A percentile compares a stretch with the other conserved stretches of the same genome.
phyloP scores from a whole-genome alignment of 1,139 yeast species.

The Arxiozyma heterogenica region DNA sequence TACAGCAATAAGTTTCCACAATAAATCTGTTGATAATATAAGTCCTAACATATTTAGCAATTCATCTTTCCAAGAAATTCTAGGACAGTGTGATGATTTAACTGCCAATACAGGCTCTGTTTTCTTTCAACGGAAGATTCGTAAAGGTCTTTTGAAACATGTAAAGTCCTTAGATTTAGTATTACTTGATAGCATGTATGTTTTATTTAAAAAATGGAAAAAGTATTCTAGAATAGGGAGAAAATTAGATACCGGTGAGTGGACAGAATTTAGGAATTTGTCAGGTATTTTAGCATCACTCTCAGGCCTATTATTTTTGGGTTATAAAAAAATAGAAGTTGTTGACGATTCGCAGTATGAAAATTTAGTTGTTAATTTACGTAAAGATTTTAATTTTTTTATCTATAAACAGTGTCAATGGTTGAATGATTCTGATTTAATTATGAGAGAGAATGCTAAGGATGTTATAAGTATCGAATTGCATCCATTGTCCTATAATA shows the following conservation, averaged over 20 bases:
- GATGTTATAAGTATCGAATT: conserved; percentile 40
- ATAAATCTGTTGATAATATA: conserved; percentile 11
- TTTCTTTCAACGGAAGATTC: conserved; percentile 62
- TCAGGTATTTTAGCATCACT: conserved; percentile 55
- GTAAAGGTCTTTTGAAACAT: conserved; percentile 43
- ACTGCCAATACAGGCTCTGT: conserved; percentile 64
- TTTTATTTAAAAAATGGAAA: conserved; percentile 51
- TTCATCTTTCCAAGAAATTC: conserved; percentile 39
- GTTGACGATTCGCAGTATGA: conserved; percentile 16
- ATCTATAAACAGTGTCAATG: conserved; percentile 36
- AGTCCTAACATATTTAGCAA: conserved; percentile 28
- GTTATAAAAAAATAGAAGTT: conserved; percentile 25
- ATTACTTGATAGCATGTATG: conserved; percentile 51
- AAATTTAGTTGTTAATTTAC: conserved; percentile 32
- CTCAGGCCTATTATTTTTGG: conserved; percentile 44
- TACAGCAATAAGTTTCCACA: conserved; percentile 12
- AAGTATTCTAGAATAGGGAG: conserved; percentile 23
- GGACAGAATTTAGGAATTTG: conserved; percentile 44
- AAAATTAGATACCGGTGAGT: conserved; percentile 23
- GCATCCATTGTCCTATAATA: conserved; percentile 36
- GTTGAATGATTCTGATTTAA: conserved; percentile 43
- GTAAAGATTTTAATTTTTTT: conserved; percentile 44
- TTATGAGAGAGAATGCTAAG: conserved; percentile 42
- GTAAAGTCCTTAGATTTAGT: conserved; percentile 53
- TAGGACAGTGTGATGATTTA: conserved; percentile 42